Evolutionary conservation across 495 filamentous ascomycete genomes (phyloP), one percentile per base, ranked within the genome.

Genomic region (Penicillium subrubescens): DNA sequence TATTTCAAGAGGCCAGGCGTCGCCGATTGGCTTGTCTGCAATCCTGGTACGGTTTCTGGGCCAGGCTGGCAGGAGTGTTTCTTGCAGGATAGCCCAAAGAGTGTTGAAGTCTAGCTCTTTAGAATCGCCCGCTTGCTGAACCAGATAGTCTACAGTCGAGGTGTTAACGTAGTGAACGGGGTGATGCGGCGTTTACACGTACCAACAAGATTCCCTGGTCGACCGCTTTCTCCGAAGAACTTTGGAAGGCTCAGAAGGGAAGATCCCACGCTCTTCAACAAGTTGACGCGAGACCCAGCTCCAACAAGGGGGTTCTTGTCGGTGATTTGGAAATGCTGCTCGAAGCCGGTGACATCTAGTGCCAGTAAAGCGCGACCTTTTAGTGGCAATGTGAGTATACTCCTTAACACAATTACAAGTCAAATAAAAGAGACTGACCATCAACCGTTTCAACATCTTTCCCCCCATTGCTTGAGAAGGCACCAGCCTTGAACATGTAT

Each of bases 191-290:
- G 27, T 1, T n/a, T 34, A 31, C 29, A 70, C 76, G 51, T 76
- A 84, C 84, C 84, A 44, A 87, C 81, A 61, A 88, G 83, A 53
- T 81, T 79, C 7, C 85, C 85, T 7, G 85, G 85, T 44, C 85
- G 71, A 10, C 81, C 82, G 31, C 73, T 74, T 0, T 71, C 57
- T 2, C 85, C 85, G 60, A 86, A 87, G 17, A 84, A 77, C 23
- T 86, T 76, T 25, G 80, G 72, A 51, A 81, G 75, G 35, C 72
- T 66, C 35, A 79, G 69, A 48, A 88, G 60, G 3, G 85, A 84
- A 39, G 75, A 65, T 5, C 81, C 82, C 1, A 88, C 78, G 19
- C 73, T 76, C 29, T 82, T 73, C 5, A 88, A 65, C 12, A 87
- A 73, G 11, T 73, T 74, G 10, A 82, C 79, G 0, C 85, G 76